Conservation (phyloP, 495 filamentous ascomycete species). For the Jackrogersella multiformis region DNA sequence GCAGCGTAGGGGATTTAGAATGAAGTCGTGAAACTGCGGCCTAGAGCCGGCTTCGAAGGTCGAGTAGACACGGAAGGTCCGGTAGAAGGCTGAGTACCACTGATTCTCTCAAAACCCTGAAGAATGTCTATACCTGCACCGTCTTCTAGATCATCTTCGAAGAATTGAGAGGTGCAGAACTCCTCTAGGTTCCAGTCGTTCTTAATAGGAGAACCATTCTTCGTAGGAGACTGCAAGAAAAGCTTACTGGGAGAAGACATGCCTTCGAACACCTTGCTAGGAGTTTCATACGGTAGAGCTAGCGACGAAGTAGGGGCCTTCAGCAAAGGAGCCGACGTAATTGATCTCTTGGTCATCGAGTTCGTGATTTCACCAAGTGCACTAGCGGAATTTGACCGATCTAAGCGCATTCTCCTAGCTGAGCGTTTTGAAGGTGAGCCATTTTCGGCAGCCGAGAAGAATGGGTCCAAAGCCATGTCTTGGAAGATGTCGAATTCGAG, state of each 20-base stretch:
- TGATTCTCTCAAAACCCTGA: conserved; percentile 91
- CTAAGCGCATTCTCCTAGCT: conserved; percentile 67
- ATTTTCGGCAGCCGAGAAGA: conserved; percentile 62
- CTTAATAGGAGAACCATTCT: conserved; percentile 57
- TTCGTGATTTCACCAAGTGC: conserved; percentile 74
- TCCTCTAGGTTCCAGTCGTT: conserved; percentile 61
- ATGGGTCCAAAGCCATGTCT: conserved; percentile 62
- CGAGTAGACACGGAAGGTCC: conserved; percentile 41
- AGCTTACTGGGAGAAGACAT: conserved; percentile 64
- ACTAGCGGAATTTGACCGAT: conserved; percentile 66
- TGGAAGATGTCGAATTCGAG: conserved; percentile 76
- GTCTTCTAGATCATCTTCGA: conserved; percentile 67
- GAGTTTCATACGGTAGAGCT: conserved; percentile 59
- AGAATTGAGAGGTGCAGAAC: conserved; percentile 61
- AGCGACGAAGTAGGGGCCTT: conserved; percentile 52
- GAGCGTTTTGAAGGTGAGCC: conserved; percentile 83
- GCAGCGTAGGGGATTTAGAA: conserved; percentile 46
- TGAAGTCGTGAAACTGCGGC: conserved; percentile 54
- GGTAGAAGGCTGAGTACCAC: conserved; percentile 54
- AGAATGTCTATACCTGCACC: conserved; percentile 81
- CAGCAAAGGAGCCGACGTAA: conserved; percentile 57
- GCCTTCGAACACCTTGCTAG: conserved; percentile 63
- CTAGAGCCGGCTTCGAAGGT: conserved; percentile 49
- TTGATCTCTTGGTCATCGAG: conserved; percentile 57
- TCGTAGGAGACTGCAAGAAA: conserved; percentile 66